A percentile compares a stretch with the other conserved stretches of the same genome.
Conservation (phyloP, 306 rosid species). For the Cyamopsis tetragonoloba region DNA sequence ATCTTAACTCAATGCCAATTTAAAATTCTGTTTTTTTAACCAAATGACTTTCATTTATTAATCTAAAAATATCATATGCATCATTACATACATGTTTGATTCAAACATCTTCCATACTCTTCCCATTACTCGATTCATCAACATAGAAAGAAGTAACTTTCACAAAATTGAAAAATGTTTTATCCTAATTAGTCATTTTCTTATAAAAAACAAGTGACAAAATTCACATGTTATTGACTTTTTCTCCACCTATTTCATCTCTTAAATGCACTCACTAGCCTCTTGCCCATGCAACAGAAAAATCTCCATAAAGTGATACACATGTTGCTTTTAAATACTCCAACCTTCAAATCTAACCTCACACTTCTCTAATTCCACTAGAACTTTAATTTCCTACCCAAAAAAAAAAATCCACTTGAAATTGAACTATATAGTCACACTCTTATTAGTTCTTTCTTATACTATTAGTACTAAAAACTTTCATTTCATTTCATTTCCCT, state of each 20-base stretch:
- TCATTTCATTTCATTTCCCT: background rate
- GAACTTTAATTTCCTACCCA: too few relatives aligned
- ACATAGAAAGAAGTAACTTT: background rate
- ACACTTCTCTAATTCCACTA: background rate
- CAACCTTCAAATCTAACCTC: conserved; percentile 6
- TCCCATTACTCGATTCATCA: background rate
- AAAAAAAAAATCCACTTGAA: too few relatives aligned
- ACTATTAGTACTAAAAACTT: background rate
- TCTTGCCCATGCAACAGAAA: conserved; percentile 26
- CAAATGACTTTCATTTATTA: too few relatives aligned
- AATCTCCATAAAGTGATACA: conserved; percentile 22
- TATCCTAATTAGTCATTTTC: background rate
- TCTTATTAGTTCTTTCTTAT: background rate
- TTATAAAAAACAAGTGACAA: conserved; percentile 8
- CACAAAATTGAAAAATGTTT: background rate
- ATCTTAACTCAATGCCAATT: too few relatives aligned
- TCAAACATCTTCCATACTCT: too few relatives aligned
- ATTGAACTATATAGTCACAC: background rate
- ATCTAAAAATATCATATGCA: too few relatives aligned
- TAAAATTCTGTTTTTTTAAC: too few relatives aligned
- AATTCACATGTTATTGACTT: conserved; percentile 18
- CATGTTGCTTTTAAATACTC: conserved; percentile 13
- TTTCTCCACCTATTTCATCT: conserved; percentile 16
- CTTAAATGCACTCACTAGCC: conserved; percentile 34
- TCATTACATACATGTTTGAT: too few relatives aligned